Conservation (phyloP, 257 asterid species). For the Solanum chaucha region DNA sequence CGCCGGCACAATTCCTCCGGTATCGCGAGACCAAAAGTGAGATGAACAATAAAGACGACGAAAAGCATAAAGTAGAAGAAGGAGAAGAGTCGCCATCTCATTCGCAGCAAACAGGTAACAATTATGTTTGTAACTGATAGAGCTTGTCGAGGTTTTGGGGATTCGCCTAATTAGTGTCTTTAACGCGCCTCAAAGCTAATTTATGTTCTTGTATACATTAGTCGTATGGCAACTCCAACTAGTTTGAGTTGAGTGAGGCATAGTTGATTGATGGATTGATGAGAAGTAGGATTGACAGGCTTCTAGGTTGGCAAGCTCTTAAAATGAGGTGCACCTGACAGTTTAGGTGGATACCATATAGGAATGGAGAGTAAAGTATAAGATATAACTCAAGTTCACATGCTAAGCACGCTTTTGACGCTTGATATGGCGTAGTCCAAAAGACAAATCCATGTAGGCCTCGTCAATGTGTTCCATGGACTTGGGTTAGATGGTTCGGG, state of each 20-base stretch:
- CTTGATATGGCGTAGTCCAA: not conserved
- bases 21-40: not conserved
- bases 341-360: not conserved
- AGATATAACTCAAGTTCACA: not conserved
- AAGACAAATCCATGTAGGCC: not conserved
- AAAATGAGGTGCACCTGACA: not conserved
- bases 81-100: conserved; percentile 3
- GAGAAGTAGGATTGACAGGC: not conserved
- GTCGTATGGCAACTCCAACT: not conserved
- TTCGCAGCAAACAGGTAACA: conserved; percentile 18
- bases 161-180: not conserved
- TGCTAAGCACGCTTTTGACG: not conserved
- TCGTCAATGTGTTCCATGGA: not conserved
- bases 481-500: not conserved
- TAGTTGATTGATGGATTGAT: not conserved
- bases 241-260: not conserved
- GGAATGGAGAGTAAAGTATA: not conserved
- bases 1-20: not conserved
- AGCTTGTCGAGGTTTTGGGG: not conserved
- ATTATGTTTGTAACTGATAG: not conserved
- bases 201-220: not conserved
- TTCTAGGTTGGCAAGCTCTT: not conserved
- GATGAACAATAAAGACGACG: not conserved
- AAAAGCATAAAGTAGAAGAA: not conserved
- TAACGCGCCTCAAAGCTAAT: not conserved